Evolutionary conservation across 192 early-diverging fungal species (phyloP), one percentile per base, ranked within the genome.

Genomic region (Coemansia sp.): DNA sequence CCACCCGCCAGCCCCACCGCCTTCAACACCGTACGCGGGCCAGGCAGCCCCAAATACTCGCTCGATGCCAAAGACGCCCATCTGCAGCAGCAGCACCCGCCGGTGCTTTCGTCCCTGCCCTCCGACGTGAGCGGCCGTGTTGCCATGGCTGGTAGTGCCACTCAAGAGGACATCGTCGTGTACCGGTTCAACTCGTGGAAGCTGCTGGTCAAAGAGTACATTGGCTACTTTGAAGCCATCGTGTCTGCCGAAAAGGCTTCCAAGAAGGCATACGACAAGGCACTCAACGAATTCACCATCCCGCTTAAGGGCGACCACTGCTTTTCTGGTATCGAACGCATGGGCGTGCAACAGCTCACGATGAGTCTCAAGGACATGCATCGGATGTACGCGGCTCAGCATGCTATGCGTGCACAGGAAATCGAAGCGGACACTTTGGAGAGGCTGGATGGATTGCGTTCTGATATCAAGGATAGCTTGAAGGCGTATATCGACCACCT

Each of bases 401-500:
- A 69, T 29, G 43, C 46, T 15, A 38, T 47, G 10, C 22, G 51
- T 6, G 40, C 49, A 25, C 66, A 69, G 50, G 39, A 42, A 17
- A 55, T 60, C 2, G 66, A 69, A 30, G 30, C 37, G 15, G 54
- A 69, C 35, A 58, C 66, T 1, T 30, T 69, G 44, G 41, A 34
- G 28, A 53, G 54, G 36, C 58, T 69, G 7, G 58, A 57, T 9
- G 9, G 40, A 15, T 46, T 69, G 54, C 57, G 66, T 13, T 14
- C 22, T 1, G 67, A 70, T 17, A 54, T 70, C 54, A 70, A 70
- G 51, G 59, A 60, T 46, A 62, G 58, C 36, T 27, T 58, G 10
- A 70, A 62, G 27, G 53, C 48, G 50, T 70, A 70, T 26, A 50
- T 41, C 4, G 67, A 70, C 49, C 67, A 70, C 36, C 36, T 70